Evolutionary conservation across 1,284 basidiomycete genomes (phyloP).

Genomic region (Ustilago sp.): DNA sequence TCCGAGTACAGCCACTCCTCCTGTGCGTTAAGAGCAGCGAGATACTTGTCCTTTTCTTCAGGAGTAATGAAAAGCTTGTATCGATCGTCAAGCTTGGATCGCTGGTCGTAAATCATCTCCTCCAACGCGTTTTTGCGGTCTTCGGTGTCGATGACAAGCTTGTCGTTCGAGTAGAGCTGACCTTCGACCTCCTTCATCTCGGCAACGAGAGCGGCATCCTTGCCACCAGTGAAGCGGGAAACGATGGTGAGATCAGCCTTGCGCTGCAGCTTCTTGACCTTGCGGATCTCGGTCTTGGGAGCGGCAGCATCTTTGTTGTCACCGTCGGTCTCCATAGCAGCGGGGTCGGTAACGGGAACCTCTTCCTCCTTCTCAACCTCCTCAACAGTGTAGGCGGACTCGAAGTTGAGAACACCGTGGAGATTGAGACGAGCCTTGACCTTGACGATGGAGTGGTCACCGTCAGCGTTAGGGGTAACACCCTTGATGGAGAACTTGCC

Average conservation of each 20-base stretch:
- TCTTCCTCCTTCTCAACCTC: slow-evolving; percentile 69
- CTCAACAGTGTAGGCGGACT: slow-evolving; percentile 68
- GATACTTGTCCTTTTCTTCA: slow-evolving; percentile 67
- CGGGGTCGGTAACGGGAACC: slow-evolving; percentile 61
- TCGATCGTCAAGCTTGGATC: slow-evolving; percentile 67
- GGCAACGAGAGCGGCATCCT: slow-evolving; percentile 57
- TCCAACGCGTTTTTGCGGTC: slow-evolving; percentile 69
- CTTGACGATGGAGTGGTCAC: slow-evolving; percentile 69
- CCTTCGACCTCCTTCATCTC: slow-evolving; percentile 67
- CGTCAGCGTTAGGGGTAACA: slow-evolving; percentile 65
- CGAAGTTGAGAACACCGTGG: slow-evolving; percentile 68
- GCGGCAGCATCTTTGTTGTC: slow-evolving; percentile 49
- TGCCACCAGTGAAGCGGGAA: slow-evolving; percentile 57
- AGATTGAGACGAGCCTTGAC: slow-evolving; percentile 69
- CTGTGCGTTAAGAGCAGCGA: slow-evolving; percentile 59
- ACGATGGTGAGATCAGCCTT: slow-evolving; percentile 65
- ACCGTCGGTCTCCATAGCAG: slow-evolving; percentile 61
- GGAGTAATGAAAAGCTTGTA: slow-evolving; percentile 61
- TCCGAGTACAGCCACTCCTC: slow-evolving; percentile 70
- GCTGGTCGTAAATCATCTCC: slow-evolving; percentile 69
- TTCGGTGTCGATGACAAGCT: slow-evolving; percentile 69
- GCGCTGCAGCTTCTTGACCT: slow-evolving; percentile 69
- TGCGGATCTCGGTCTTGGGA: slow-evolving; percentile 67
- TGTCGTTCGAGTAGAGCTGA: slow-evolving; percentile 67
- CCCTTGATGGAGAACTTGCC: slow-evolving; percentile 67